Evolutionary conservation across 106 monocot species (phyloP).

Genomic region (Apostasia shenzhenica): DNA sequence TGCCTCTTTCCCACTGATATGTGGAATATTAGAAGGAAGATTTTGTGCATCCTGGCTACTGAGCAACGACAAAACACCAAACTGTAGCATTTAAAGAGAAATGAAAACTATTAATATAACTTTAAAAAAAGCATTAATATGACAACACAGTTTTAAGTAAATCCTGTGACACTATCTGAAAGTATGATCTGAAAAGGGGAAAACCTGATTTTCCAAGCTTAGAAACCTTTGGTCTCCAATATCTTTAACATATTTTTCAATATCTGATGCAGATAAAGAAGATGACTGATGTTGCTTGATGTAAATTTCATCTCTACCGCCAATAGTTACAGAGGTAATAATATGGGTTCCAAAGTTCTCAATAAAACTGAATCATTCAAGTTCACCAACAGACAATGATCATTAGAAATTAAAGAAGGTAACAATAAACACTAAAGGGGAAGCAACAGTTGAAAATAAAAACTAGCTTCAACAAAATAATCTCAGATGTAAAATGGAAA

Average conservation of each 20-base stretch:
- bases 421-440: background rate
- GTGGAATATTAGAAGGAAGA: slow-evolving; percentile 27
- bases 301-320: slow-evolving; percentile 93
- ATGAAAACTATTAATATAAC: background rate
- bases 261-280: slow-evolving; percentile 53
- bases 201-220: slow-evolving; percentile 25
- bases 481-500: background rate
- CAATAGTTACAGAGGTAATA: slow-evolving; percentile 86
- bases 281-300: slow-evolving; percentile 85
- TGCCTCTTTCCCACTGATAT: slow-evolving; percentile 48
- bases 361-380: slow-evolving; percentile 59
- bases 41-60: slow-evolving; percentile 12
- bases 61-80: slow-evolving; percentile 19
- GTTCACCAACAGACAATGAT: no score
- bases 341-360: slow-evolving; percentile 93
- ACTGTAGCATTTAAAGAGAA: slow-evolving; percentile 16
- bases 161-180: no score
- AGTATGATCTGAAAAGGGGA: background rate
- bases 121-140: background rate
- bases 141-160: background rate
- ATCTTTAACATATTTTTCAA: slow-evolving; percentile 72
- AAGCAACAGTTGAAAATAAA: background rate
- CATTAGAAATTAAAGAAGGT: background rate
- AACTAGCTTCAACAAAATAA: background rate
- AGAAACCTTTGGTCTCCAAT: slow-evolving; percentile 77